Conservation (phyloP, 2,329 filamentous ascomycete species). For the Scedosporium dehoogii region DNA sequence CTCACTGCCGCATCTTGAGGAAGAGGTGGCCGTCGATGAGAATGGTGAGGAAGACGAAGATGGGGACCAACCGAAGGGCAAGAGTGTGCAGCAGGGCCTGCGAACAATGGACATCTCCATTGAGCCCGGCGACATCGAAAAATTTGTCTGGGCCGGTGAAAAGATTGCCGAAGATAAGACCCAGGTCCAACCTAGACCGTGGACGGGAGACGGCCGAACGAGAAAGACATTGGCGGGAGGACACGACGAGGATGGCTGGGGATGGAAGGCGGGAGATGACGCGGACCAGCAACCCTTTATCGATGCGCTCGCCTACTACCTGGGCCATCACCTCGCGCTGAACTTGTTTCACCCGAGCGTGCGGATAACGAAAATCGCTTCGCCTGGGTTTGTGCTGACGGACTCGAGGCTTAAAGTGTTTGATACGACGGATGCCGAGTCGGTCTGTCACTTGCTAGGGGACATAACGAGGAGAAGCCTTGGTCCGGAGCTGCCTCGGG, state of each 20-base stretch:
- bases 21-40: slow-evolving; percentile 9
- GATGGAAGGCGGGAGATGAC: slow-evolving; percentile 35
- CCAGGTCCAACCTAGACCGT: slow-evolving; percentile 11
- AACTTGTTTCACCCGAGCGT: slow-evolving; percentile 48
- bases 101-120: slow-evolving; percentile 42
- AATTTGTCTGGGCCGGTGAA: slow-evolving; percentile 33
- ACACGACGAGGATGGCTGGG: slow-evolving; percentile 42
- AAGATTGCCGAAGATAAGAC: slow-evolving; percentile 9
- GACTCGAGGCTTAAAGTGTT: slow-evolving; percentile 43
- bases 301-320: slow-evolving; percentile 37
- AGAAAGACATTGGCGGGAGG: slow-evolving; percentile 36
- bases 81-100: slow-evolving; percentile 18
- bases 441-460: not conserved
- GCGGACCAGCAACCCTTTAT: slow-evolving; percentile 43
- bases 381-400: slow-evolving; percentile 44
- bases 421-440: not conserved
- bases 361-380: slow-evolving; percentile 40
- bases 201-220: slow-evolving; percentile 24
- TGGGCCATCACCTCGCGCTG: slow-evolving; percentile 42
- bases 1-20: slow-evolving; percentile 22
- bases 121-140: slow-evolving; percentile 33
- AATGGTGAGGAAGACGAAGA: slow-evolving; percentile 12
- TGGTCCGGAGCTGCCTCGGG: not conserved
- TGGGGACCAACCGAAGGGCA: slow-evolving; percentile 2
- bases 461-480: not conserved